phyloP scores from a whole-genome alignment of 225 moss, liverwort and hornwort genomes.

The Thuidium tamariscinum region DNA sequence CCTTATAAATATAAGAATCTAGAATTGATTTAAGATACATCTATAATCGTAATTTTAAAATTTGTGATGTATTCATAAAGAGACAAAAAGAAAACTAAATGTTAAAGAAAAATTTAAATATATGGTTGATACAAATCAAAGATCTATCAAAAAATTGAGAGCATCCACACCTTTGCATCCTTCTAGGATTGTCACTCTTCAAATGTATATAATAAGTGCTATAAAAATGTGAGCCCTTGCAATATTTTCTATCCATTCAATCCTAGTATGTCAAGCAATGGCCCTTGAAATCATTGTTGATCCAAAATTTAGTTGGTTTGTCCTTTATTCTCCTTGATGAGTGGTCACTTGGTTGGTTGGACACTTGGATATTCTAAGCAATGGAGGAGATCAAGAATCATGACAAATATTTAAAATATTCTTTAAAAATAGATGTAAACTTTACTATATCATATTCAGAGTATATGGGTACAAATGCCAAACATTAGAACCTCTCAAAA shows the following conservation, averaged over 20 bases:
- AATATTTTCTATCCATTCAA: not conserved
- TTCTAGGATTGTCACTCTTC: not conserved
- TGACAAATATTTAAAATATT: too few relatives aligned
- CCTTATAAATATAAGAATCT: not conserved
- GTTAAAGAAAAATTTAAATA: not conserved
- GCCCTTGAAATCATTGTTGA: not conserved
- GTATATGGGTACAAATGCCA: not conserved
- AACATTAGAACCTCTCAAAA: too few relatives aligned
- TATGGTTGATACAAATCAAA: too few relatives aligned
- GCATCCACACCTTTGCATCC: rapidly evolving
- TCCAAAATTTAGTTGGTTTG: not conserved
- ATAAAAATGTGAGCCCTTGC: rapidly evolving
- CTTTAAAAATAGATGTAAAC: not conserved
- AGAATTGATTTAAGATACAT: not conserved
- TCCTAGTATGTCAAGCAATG: not conserved
- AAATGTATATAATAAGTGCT: not conserved
- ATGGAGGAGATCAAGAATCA: too few relatives aligned
- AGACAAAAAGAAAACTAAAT: too few relatives aligned
- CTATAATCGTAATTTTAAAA: not conserved
- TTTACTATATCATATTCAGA: not conserved
- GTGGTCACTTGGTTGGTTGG: not conserved
- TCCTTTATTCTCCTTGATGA: not conserved
- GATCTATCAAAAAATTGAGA: not conserved
- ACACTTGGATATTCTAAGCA: too few relatives aligned
- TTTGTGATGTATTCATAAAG: not conserved